Percentiles rank a stretch among this genome's conserved stretches.
Conservation (phyloP, 768 basidiomycete genomes). For the Tremella mesenterica region DNA sequence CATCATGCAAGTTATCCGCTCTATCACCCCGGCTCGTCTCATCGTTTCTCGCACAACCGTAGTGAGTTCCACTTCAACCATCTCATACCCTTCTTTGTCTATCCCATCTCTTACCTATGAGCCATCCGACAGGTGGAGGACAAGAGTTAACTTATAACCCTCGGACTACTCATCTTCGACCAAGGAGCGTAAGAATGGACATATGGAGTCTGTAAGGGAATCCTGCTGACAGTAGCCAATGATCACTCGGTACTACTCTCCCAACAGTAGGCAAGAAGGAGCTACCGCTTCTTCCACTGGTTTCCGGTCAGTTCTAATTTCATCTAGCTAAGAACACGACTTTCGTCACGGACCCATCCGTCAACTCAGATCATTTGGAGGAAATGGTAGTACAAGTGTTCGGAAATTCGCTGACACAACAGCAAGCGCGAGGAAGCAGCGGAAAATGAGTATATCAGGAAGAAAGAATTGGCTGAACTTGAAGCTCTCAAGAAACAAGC, state of each 20-base stretch:
- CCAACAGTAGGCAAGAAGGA: constrained; percentile 28
- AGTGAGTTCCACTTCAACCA: constrained; percentile 15
- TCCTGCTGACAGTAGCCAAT: constrained; percentile 3
- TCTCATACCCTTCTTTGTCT: background rate
- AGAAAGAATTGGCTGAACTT: constrained; percentile 28
- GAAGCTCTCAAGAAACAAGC: constrained; percentile 29
- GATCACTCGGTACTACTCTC: constrained; percentile 28
- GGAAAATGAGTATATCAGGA: constrained; percentile 37
- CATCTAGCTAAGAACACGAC: background rate
- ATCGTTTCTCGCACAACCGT: constrained; percentile 20
- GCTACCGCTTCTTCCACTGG: constrained; percentile 34
- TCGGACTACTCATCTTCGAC: background rate
- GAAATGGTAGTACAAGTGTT: too few relatives aligned
- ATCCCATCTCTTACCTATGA: background rate
- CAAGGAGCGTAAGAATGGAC: background rate
- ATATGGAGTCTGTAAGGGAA: background rate
- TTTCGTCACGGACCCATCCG: background rate
- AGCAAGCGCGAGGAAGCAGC: constrained; percentile 37
- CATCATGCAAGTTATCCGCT: constrained; percentile 4
- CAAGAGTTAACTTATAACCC: background rate
- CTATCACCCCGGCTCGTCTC: constrained; percentile 15
- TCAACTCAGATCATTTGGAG: background rate
- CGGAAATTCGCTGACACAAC: background rate
- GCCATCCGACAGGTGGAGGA: background rate
- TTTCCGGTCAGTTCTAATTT: constrained; percentile 28